Base-by-base conservation (phyloP, 2,329 filamentous ascomycete species). In the Fusarium anthophilum region DNA sequence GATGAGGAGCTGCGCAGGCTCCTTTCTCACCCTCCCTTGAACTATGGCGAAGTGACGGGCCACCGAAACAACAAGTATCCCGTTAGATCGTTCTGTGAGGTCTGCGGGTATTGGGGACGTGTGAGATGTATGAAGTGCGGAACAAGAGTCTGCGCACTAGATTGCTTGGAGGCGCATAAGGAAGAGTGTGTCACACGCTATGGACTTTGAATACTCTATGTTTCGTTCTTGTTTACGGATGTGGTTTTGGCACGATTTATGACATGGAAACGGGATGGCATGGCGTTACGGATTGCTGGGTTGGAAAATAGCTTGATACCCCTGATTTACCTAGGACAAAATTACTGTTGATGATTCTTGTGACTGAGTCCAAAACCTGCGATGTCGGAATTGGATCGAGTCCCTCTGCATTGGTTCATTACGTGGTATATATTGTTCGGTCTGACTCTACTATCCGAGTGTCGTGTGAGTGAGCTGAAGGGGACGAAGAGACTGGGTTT, bases 21-120 rank as follows among this genome's bases (percentile, higher is more conserved):
- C 57, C 83, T 95, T 59, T 84, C 87, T 28, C 88, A 88, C 13
- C 90, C 92, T 58, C 90, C 92, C 53, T 82, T 95, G 61, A 90
- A 86, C 43, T 95, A 94, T 81, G 85, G 88, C 54, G 92, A 93
- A 75, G 91, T 91, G 44, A 82, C 86, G 60, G 89, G 86, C 5
- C 79, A 75, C 35, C 87, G 84, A 84, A 84, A 82, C 51, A 76
- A 74, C 20, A 81, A 78, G 77, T 90, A 90, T 72, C 91, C 92
- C 6, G 84, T 85, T 53, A 86, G 93, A 67, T 84, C 85, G 41
- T 96, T 95, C 81, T 96, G 93, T 82, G 92, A 92, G 79, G 90
- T 94, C 38, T 96, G 93, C 79, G 93, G 93, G 20, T 95, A 95
- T 82, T 95, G 93, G 93, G 93, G 93, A 5, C 85, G 91, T 45